phyloP scores from a whole-genome alignment of 2,329 filamentous ascomycete genomes.

The Fusarium sp. region DNA sequence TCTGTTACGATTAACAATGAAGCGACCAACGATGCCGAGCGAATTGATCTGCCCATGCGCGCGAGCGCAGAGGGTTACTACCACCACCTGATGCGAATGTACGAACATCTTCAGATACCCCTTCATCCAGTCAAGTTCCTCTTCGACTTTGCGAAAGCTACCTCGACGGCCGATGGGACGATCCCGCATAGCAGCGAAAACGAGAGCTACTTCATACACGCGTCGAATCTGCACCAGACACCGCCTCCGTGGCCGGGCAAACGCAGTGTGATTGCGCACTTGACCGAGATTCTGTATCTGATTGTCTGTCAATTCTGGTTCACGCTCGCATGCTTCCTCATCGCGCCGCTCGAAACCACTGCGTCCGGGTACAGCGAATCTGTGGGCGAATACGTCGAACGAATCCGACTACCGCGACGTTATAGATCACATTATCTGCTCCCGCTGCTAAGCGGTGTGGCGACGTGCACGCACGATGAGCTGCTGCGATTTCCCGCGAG shows the following conservation, averaged over 20 bases:
- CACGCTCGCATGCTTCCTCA: conserved; percentile 62
- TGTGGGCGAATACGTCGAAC: conserved; percentile 61
- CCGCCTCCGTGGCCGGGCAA: conserved; percentile 58
- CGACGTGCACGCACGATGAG: conserved; percentile 65
- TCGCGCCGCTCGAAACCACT: conserved; percentile 51
- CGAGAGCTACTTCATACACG: conserved; percentile 63
- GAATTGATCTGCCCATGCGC: conserved; percentile 57
- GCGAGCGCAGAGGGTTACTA: conserved; percentile 62
- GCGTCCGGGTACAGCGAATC: conserved; percentile 54
- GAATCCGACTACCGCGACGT: conserved; percentile 62
- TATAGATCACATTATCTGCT: conserved; percentile 65
- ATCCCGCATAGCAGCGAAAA: conserved; percentile 27
- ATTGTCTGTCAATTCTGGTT: conserved; percentile 66
- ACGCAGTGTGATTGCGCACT: conserved; percentile 54
- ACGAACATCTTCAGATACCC: conserved; percentile 64
- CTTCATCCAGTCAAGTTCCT: conserved; percentile 65
- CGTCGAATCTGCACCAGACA: conserved; percentile 65
- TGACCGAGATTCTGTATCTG: conserved; percentile 60
- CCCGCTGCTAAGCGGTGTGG: conserved; percentile 66
- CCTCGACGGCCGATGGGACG: conserved; percentile 24
- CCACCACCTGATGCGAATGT: conserved; percentile 66
- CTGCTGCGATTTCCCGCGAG: conserved; percentile 65
- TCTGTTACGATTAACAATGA: conserved; percentile 54
- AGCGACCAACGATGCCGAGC: conserved; percentile 49
- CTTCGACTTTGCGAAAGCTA: conserved; percentile 61